Base-by-base conservation (phyloP, 2,329 filamentous ascomycete genomes). In the Aspergillus sclerotialis region DNA sequence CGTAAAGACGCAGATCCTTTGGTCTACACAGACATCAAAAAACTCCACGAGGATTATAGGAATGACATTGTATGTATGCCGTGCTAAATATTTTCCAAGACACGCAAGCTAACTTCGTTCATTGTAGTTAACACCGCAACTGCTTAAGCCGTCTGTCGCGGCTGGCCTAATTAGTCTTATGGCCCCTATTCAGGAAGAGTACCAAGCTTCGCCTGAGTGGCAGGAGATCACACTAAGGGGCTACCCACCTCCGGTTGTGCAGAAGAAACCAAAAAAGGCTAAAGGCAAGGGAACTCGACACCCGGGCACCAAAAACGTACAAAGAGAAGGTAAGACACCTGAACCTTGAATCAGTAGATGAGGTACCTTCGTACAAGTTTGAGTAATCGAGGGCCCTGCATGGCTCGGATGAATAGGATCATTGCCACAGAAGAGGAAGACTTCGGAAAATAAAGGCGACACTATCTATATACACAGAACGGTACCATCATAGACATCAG, bases 81-180 rank as follows among this genome's bases (percentile, higher is more conserved):
- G 25, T 28, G 14, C 14, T 24, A 24, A 9, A 24, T 24, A 2
- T 9, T 24, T 24, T 24, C 8, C n/a, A 9, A 8, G n/a, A 24
- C 8, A 21, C 12, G 13, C 9, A 35, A 16, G 40, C 36, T 43
- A 38, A 45, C 30, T 5, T 33, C 2, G 34, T 9, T 30, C 13
- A 13, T 11, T 36, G 17, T 45, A 80, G 73, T 74, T 94, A 42
- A 87, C 84, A 1, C 92, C 92, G 0, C 89, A 95, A 68, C 66
- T 84, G 9, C 70, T 96, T 33, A 96, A 98, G 69, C 75, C 81
- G n/a, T 87, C 85, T 8, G 79, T 93, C 5, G 75, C 83, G 4
- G 73, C 78, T 33, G 85, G 78, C 7, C 73, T 98, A 13, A 78
- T 78, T 46, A 70, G 75, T 25, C 73, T 96, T 9, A 71, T 94